A percentile compares a stretch with the other conserved stretches of the same genome.
Conservation (phyloP, 495 filamentous ascomycete genomes). For the Podospora fimiseda region DNA sequence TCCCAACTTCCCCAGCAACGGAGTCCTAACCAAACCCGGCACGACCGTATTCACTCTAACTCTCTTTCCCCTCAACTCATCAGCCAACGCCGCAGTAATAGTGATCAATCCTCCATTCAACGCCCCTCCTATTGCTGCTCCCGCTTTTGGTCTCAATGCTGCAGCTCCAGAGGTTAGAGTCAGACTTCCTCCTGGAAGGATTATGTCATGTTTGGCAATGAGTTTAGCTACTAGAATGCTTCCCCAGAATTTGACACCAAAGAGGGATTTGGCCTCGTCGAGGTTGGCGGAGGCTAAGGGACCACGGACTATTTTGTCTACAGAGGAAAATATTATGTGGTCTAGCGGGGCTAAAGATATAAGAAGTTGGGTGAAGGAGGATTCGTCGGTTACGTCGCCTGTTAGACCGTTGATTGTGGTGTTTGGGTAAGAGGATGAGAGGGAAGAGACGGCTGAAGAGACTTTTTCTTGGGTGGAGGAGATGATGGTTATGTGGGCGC, state of each 20-base stretch:
- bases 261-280: constrained; percentile 31
- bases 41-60: constrained; percentile 51
- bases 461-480: constrained; percentile 38
- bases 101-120: constrained; percentile 33
- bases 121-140: constrained; percentile 27
- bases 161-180: constrained; percentile 48
- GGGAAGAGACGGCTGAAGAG: constrained; percentile 22
- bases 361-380: constrained; percentile 26
- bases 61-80: constrained; percentile 40
- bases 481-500: constrained; percentile 43
- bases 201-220: constrained; percentile 34
- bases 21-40: constrained; percentile 48
- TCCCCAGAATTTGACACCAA: constrained; percentile 45
- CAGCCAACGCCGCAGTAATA: constrained; percentile 42
- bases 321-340: constrained; percentile 39
- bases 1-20: constrained; percentile 37
- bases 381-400: constrained; percentile 35
- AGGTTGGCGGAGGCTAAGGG: constrained; percentile 29
- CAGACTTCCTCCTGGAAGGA: constrained; percentile 38
- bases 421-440: too few relatives aligned
- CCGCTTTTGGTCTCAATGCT: constrained; percentile 34
- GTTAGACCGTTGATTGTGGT: too few relatives aligned
- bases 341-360: constrained; percentile 32
- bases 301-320: constrained; percentile 42
- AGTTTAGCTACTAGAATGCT: constrained; percentile 29